Conservation (phyloP, 2,329 filamentous ascomycete species). For the Grosmannia serpens region DNA sequence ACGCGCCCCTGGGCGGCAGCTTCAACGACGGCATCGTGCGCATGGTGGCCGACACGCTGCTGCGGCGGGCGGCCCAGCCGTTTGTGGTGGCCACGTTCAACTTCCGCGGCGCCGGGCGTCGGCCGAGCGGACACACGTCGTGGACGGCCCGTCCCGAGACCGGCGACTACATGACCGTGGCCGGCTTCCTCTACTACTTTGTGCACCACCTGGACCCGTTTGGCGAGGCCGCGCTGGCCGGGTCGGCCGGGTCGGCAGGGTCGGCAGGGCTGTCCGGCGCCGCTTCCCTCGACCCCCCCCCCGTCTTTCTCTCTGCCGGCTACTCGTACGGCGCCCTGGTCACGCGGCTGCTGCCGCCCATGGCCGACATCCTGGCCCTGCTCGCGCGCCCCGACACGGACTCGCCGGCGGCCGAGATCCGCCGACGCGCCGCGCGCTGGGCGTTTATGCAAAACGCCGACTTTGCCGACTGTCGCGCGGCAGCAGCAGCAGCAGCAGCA, state of each 20-base stretch:
- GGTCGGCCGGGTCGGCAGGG: neutral
- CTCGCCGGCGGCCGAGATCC: constrained; percentile 55
- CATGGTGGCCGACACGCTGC: constrained; percentile 49
- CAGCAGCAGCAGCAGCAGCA: constrained; percentile 15
- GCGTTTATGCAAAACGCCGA: constrained; percentile 49
- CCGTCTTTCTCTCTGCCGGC: constrained; percentile 48
- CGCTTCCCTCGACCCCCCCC: constrained; percentile 8
- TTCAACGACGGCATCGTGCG: constrained; percentile 74
- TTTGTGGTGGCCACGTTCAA: constrained; percentile 84
- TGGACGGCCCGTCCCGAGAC: constrained; percentile 79
- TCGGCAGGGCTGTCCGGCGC: neutral
- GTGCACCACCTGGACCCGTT: constrained; percentile 45
- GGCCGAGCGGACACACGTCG: constrained; percentile 53
- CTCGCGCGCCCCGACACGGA: constrained; percentile 44
- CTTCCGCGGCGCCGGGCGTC: constrained; percentile 52
- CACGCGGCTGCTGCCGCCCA: constrained; percentile 57
- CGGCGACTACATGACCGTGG: constrained; percentile 70
- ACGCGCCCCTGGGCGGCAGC: constrained; percentile 74
- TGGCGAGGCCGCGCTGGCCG: constrained; percentile 2
- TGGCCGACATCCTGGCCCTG: constrained; percentile 44
- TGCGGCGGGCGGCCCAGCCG: constrained; percentile 5
- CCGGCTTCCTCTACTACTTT: constrained; percentile 71
- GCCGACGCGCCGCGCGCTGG: constrained; percentile 56
- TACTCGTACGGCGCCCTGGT: constrained; percentile 91
- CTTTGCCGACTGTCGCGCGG: constrained; percentile 23